Conservation (phyloP, 192 early-diverging fungal species). For the Entomortierella chlamydospora region DNA sequence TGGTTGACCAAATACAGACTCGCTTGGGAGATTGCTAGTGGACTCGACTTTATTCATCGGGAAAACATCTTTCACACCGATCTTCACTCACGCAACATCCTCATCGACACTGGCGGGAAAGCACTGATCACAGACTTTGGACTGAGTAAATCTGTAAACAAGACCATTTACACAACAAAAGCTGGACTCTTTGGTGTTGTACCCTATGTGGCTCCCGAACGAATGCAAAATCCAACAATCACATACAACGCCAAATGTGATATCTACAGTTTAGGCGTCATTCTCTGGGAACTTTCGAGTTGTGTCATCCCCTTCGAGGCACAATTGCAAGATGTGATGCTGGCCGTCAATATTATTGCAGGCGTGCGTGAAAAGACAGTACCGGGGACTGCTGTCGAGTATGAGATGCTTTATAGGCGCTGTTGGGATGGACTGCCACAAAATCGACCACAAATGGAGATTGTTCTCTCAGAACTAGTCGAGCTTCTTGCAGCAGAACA, state of each 20-base stretch:
- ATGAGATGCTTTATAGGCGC: constrained; percentile 53
- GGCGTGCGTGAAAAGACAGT: constrained; percentile 56
- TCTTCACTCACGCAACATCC: constrained; percentile 54
- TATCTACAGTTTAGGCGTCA: constrained; percentile 66
- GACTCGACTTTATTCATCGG: constrained; percentile 52
- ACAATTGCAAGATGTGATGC: constrained; percentile 55
- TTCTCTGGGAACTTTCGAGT: constrained; percentile 63
- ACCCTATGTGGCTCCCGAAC: constrained; percentile 66
- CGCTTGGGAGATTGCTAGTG: constrained; percentile 55
- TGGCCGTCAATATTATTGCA: constrained; percentile 55
- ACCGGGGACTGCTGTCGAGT: constrained; percentile 52
- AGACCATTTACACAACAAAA: constrained; percentile 55
- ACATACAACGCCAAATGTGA: constrained; percentile 62
- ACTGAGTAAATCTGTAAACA: constrained; percentile 51
- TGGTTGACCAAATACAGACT: constrained; percentile 53
- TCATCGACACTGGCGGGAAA: constrained; percentile 52
- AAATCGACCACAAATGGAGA: constrained; percentile 55
- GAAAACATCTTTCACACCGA: constrained; percentile 56
- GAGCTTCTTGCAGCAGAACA: constrained; percentile 47
- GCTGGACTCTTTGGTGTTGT: constrained; percentile 61
- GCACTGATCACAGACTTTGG: constrained; percentile 53
- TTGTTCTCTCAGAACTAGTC: constrained; percentile 50
- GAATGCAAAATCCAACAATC: constrained; percentile 55
- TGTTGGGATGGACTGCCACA: constrained; percentile 57
- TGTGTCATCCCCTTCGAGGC: constrained; percentile 51